Percentiles rank a stretch among this genome's conserved stretches.
Evolutionary conservation across 768 basidiomycete species (phyloP).

Genomic region (Agaricus subrufescens): DNA sequence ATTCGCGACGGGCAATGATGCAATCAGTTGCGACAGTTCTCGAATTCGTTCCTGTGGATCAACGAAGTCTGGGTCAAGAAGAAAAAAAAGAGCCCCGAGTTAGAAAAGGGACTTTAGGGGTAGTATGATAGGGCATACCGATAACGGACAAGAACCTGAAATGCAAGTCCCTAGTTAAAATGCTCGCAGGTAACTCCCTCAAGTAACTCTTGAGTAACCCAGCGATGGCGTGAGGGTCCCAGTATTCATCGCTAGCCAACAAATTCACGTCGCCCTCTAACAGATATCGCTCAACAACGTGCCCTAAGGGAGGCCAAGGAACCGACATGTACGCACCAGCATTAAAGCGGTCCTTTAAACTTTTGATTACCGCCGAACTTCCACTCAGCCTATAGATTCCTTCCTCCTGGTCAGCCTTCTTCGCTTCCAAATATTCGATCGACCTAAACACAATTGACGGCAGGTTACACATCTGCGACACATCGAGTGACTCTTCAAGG

Average conservation of each 20-base stretch:
- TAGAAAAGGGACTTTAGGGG: constrained; percentile 6
- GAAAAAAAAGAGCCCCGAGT: background rate
- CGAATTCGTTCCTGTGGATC: constrained; percentile 83
- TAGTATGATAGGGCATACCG: constrained; percentile 39
- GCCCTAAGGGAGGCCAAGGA: constrained; percentile 7
- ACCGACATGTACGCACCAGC: constrained; percentile 48
- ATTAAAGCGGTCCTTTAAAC: constrained; percentile 90
- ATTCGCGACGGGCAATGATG: constrained; percentile 84
- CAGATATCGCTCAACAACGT: constrained; percentile 4
- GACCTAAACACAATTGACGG: constrained; percentile 94
- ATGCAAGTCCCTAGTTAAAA: constrained; percentile 90
- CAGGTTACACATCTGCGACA: constrained; percentile 84
- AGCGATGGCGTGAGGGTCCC: constrained; percentile 97
- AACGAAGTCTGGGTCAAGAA: constrained; percentile 63
- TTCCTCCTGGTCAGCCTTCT: constrained; percentile 94
- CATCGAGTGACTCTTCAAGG: constrained; percentile 81
- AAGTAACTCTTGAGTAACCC: constrained; percentile 92
- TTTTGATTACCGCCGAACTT: constrained; percentile 93
- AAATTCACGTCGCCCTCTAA: constrained; percentile 96
- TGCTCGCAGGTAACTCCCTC: constrained; percentile 88
- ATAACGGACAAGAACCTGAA: constrained; percentile 88
- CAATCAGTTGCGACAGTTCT: constrained; percentile 84
- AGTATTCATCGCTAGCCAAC: constrained; percentile 82
- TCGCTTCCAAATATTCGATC: constrained; percentile 91
- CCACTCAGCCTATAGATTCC: constrained; percentile 96